Base-by-base conservation (phyloP, 2,329 filamentous ascomycete genomes). In the Trichothecium sympodiale region DNA sequence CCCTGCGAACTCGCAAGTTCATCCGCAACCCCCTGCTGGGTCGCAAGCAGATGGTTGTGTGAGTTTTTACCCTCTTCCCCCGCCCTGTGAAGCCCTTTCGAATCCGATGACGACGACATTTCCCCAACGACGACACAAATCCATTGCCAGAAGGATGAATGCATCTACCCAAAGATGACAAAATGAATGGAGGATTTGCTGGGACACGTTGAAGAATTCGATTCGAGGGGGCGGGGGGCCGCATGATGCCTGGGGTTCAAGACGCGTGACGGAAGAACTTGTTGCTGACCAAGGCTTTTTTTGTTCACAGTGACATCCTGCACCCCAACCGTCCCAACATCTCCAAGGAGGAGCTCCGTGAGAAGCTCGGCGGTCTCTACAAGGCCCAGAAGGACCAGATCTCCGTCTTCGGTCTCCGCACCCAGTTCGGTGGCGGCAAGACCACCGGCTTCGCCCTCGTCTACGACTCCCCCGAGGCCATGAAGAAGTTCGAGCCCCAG, bases 31-130 rank as follows among this genome's bases (percentile, higher is more conserved):
- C 91, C 67, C 86, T 98, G 62, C 82, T 98, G 64, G 86, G 83
- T 66, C 84, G 89, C 68, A 94, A 94, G 80, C 89, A 96, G 82
- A 94, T 96, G 86, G 89, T 95, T 71, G 84, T 95, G 89, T 95
- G 86, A 79, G 83, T 81, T 53, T 53, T 46, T 46, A 41, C 47
- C 46, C 17, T 28, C 9, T 17, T 30, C 17, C 33, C 32, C 28
- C 36, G 17, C 31, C 29, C 6, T 6, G 29, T 30, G n/a, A 17
- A 34, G 14, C 14, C 20, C 13, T 15, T 16, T 23, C 23, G 27
- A 15, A 17, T 23, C 34, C 31, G 37, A 31, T 29, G 12, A 40
- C 17, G 32, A 34, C 38, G 36, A 42, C 20, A 15, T n/a, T n/a
- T 23, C 26, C 27, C 14, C 17, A 18, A 28, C 13, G 23, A 10